Base-by-base conservation (phyloP, 2,329 filamentous ascomycete species). In the Aspergillus niger region DNA sequence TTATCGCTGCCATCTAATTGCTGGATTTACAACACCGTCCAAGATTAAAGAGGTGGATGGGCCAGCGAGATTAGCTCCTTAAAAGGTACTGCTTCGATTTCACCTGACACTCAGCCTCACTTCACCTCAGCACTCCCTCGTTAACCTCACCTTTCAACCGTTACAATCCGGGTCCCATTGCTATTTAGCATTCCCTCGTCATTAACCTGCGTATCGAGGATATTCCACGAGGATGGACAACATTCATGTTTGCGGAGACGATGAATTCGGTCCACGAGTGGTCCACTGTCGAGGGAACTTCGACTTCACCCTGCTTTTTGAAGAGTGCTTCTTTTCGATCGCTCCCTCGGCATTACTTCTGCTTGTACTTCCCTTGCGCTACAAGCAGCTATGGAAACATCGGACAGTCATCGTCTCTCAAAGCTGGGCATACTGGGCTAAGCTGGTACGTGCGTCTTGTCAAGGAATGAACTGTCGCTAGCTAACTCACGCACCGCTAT, bases 221-320 rank as follows among this genome's bases (percentile, higher is more conserved):
- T 44, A 13, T 1, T 11, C 4, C 2, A 11, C 7, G 20, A n/a
- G 28, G 22, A 55, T 55, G 52, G 52, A 55, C 24, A 55, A 55
- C 28, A 44, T 43, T 44, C 38, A 43, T 8, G 28, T 15, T n/a
- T 54, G 52, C 17, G 38, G 52, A 17, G 38, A 55, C 8, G n/a
- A 41, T 38, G 2, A n/a, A 5, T 43, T 57, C 15, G 55, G 55
- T 22, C 55, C 55, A 8, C 36, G 28, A 39, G 55, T 41, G 43
- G 8, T 5, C 17, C 22, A 49, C 26, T 61, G 59, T 51, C 59
- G 59, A 43, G 59, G 55, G 15, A 43, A 50, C 22, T 61, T 61
- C 20, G 59, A 61, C 43, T 61, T 61, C 26, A 61, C 59, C 5
- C 17, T 61, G 15, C 50, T 55, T 1, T 61, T 61, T 26, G 59